These are phyloP conservation scores for Boletellus emodensis DNA, from an alignment of 768 basidiomycete species.

Conservation along the genomic window DNA sequence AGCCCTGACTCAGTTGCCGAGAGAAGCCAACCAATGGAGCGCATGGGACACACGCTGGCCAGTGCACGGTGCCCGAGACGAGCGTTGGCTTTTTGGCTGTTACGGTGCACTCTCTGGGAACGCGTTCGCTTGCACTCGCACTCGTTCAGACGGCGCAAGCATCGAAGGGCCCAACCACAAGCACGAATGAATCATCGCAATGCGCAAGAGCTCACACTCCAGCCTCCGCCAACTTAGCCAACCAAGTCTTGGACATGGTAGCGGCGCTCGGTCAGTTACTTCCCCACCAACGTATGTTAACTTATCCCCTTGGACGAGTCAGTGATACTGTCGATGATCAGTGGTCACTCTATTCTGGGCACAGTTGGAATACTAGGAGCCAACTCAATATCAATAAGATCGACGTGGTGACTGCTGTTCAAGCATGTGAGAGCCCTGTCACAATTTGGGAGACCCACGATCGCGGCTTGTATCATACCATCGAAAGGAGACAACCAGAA, in stretches of 20 bases:
- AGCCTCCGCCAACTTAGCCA: not conserved
- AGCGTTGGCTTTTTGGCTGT: not conserved
- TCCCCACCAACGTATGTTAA: not conserved
- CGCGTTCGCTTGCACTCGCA: too few relatives aligned
- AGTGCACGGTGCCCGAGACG: too few relatives aligned
- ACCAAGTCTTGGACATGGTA: not conserved
- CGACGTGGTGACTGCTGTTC: constrained; percentile 16
- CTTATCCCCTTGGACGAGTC: not conserved
- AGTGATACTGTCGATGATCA: constrained; percentile 3
- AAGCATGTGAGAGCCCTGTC: constrained; percentile 17
- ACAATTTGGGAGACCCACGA: constrained; percentile 6
- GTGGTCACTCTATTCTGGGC: constrained; percentile 1
- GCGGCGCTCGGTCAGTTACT: not conserved
- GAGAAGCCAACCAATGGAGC: not conserved
- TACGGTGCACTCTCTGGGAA: not conserved
- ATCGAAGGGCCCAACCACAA: not conserved
- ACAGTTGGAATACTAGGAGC: not conserved
- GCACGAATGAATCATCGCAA: not conserved
- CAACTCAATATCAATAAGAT: not conserved
- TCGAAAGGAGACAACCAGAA: constrained; percentile 17
- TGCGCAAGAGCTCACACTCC: not conserved
- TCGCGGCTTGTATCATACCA: constrained; percentile 11
- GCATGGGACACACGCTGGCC: too few relatives aligned
- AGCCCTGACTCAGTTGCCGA: not conserved
- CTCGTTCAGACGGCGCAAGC: not conserved